These are phyloP conservation scores for Xylaria palmicola DNA, from an alignment of 495 filamentous ascomycete species.

Conservation along the genomic window DNA sequence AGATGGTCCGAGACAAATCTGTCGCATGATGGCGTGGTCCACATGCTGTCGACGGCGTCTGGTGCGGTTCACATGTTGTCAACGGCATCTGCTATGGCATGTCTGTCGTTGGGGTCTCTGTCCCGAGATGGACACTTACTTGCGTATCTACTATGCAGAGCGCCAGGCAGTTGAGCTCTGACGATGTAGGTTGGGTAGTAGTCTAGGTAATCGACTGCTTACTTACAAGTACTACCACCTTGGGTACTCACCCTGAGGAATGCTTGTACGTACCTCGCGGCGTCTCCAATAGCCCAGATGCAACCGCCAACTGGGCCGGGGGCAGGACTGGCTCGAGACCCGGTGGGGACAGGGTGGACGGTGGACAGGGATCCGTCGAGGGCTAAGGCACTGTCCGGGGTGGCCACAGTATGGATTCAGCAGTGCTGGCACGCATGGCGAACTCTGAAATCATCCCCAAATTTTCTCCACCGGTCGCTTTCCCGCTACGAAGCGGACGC, in stretches of 20 bases:
- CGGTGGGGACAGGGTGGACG: neutral
- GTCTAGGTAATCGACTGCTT: too few species aligned
- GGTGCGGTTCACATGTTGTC: constrained; percentile 1
- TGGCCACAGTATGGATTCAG: constrained; percentile 6
- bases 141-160: too few species aligned
- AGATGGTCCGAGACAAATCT: neutral
- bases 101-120: neutral
- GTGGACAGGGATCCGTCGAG: neutral
- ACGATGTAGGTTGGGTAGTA: too few species aligned
- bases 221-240: too few species aligned
- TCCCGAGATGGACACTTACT: too few species aligned
- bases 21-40: constrained; percentile 11
- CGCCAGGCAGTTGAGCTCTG: too few species aligned
- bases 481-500: constrained; percentile 3
- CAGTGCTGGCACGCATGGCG: neutral
- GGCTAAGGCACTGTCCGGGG: neutral
- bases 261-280: too few species aligned
- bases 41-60: too few species aligned
- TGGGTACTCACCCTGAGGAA: too few species aligned
- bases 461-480: constrained; percentile 30
- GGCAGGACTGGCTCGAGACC: constrained; percentile 1
- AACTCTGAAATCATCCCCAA: constrained; percentile 21
- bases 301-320: neutral
- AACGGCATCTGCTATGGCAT: neutral
- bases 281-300: constrained; percentile 3